phyloP scores from a whole-genome alignment of 169 alveolate species.

The Blepharisma undulans region DNA sequence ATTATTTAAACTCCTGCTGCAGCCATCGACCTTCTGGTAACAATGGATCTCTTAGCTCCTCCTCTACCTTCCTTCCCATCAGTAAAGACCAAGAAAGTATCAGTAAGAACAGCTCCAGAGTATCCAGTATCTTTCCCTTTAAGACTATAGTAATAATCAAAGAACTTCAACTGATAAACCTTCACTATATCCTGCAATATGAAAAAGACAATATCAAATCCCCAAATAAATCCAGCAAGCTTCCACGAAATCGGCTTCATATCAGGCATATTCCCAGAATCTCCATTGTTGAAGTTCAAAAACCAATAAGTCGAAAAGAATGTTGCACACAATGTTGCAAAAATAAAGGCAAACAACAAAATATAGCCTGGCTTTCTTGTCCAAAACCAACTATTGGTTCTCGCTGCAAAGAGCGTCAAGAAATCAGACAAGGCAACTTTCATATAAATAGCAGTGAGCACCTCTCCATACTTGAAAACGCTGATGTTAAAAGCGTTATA shows the following conservation, averaged over 20 bases:
- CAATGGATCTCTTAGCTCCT: slow-evolving; percentile 32
- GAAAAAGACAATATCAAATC: background rate
- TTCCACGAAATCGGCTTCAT: slow-evolving; percentile 9
- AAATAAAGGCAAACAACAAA: background rate
- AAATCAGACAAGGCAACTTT: slow-evolving; percentile 23
- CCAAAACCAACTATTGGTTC: slow-evolving; percentile 30
- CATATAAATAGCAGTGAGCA: slow-evolving; percentile 21
- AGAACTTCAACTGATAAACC: background rate
- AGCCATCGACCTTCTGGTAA: slow-evolving; percentile 41
- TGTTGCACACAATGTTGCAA: slow-evolving; percentile 22
- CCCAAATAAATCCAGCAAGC: slow-evolving; percentile 9
- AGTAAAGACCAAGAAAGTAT: slow-evolving; percentile 36
- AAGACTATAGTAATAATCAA: slow-evolving; percentile 14
- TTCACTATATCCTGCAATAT: slow-evolving; percentile 1
- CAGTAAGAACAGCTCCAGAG: slow-evolving; percentile 34
- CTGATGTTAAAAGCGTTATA: background rate
- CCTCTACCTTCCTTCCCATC: slow-evolving; percentile 7
- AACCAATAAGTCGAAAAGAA: slow-evolving; percentile 26
- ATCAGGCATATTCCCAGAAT: slow-evolving; percentile 9
- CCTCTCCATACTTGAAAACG: slow-evolving; percentile 27
- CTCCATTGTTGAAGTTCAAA: slow-evolving; percentile 6
- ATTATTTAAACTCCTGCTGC: slow-evolving; percentile 25
- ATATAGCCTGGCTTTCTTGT: slow-evolving; percentile 27
- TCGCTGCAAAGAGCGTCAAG: slow-evolving; percentile 34
- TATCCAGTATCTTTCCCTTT: slow-evolving; percentile 1